Conservation (phyloP, 768 basidiomycete species). For the Boletus edulis region DNA sequence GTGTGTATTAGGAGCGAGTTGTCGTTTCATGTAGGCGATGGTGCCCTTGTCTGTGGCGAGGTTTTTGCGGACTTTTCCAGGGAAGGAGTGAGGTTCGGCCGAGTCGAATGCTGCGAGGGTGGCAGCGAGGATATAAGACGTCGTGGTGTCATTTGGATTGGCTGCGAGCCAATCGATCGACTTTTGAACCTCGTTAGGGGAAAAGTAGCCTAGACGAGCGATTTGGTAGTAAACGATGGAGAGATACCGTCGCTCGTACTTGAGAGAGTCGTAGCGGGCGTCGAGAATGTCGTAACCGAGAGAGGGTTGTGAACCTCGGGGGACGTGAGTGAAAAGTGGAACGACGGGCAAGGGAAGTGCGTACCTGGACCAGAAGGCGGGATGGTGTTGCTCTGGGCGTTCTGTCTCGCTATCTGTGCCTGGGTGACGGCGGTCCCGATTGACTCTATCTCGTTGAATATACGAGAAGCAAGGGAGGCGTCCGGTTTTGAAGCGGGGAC, state of each 20-base stretch:
- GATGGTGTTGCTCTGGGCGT: slow-evolving; percentile 56
- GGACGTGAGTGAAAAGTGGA: slow-evolving; percentile 1
- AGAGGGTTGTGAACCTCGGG: slow-evolving; percentile 39
- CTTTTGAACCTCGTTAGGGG: slow-evolving; percentile 56
- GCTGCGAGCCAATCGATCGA: slow-evolving; percentile 70
- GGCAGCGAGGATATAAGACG: slow-evolving; percentile 65
- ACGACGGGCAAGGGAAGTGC: neutral
- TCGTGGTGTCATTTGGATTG: slow-evolving; percentile 66
- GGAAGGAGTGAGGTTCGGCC: slow-evolving; percentile 49
- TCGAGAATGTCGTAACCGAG: slow-evolving; percentile 67
- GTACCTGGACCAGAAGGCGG: slow-evolving; percentile 55
- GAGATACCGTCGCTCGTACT: slow-evolving; percentile 69
- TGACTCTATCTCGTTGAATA: slow-evolving; percentile 64
- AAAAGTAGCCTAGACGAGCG: slow-evolving; percentile 59
- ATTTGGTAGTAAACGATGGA: slow-evolving; percentile 62
- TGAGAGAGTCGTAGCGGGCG: slow-evolving; percentile 69
- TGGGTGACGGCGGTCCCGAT: slow-evolving; percentile 52
- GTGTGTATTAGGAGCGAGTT: slow-evolving; percentile 45
- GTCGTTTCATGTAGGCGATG: slow-evolving; percentile 58
- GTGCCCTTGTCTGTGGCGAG: slow-evolving; percentile 47
- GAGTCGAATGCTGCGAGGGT: slow-evolving; percentile 67
- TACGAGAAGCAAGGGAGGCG: slow-evolving; percentile 47
- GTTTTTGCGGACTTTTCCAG: slow-evolving; percentile 44
- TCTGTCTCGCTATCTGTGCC: slow-evolving; percentile 57
- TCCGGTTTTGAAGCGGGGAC: slow-evolving; percentile 39